Evolutionary conservation across 2,329 filamentous ascomycete species (phyloP).

Genomic region (Apiospora rasikravindrae): DNA sequence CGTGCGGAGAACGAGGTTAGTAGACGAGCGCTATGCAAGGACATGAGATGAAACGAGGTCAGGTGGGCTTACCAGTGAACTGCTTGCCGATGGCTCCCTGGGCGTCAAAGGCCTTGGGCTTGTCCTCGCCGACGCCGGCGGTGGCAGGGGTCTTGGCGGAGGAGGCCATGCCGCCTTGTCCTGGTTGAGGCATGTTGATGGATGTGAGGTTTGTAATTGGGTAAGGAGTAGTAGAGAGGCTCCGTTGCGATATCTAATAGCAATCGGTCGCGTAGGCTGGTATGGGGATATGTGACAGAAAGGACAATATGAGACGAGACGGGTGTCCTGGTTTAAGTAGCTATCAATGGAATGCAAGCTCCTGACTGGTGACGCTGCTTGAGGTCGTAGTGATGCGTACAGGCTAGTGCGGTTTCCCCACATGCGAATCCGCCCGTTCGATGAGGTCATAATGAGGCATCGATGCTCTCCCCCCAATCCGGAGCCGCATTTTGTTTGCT

Average conservation of each 20-base stretch:
- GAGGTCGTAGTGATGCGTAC: conserved; percentile 11
- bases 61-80: conserved; percentile 51
- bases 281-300: background rate
- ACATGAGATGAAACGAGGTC: background rate
- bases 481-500: background rate
- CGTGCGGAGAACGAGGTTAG: background rate
- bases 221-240: too few species aligned
- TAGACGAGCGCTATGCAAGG: background rate
- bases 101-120: conserved; percentile 52
- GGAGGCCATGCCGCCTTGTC: conserved; percentile 35
- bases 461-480: background rate
- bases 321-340: background rate
- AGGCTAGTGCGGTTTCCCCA: background rate
- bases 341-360: too few species aligned
- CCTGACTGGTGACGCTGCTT: background rate
- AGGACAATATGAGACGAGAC: background rate
- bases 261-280: background rate
- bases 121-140: conserved; percentile 36
- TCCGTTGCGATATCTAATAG: background rate
- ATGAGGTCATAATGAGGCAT: conserved; percentile 12
- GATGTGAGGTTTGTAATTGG: background rate
- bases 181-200: conserved; percentile 36
- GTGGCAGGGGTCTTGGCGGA: conserved; percentile 37
- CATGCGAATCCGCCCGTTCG: background rate
- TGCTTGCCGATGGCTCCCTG: conserved; percentile 59